Conservation (phyloP, 1,139 yeast species). For the Hyphopichia khmerensis region DNA sequence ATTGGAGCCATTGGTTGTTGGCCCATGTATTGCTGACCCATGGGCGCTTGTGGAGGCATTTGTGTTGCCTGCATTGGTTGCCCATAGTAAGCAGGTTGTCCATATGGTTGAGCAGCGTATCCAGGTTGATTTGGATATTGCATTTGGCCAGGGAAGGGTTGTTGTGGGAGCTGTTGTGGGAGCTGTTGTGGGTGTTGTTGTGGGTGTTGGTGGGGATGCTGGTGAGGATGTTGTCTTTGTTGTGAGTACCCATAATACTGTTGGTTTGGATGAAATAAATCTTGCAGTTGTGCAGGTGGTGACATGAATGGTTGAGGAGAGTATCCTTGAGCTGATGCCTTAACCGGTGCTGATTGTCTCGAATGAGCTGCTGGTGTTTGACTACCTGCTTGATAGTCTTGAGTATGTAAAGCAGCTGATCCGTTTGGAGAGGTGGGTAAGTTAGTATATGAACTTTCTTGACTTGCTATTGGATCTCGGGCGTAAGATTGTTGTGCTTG, state of each 20-base stretch:
- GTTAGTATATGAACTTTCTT: neutral
- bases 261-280: neutral
- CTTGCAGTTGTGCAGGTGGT: neutral
- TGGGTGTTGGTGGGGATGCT: neutral
- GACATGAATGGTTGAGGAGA: slow-evolving; percentile 2
- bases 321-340: neutral
- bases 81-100: neutral
- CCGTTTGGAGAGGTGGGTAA: neutral
- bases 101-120: neutral
- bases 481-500: neutral
- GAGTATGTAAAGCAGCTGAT: neutral
- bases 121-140: slow-evolving; percentile 5
- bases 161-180: neutral
- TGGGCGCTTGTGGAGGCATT: neutral
- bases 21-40: neutral
- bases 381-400: neutral
- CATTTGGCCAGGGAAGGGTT: neutral
- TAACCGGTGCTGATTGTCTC: neutral
- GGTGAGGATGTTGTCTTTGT: neutral
- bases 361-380: neutral
- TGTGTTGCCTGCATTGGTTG: slow-evolving; percentile 1
- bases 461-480: neutral
- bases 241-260: slow-evolving; percentile 1
- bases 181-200: neutral
- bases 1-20: slow-evolving; percentile 1